Evolutionary conservation across 1,284 basidiomycete genomes (phyloP), one percentile per base, ranked within the genome.

Genomic region (Sparassis latifolia): DNA sequence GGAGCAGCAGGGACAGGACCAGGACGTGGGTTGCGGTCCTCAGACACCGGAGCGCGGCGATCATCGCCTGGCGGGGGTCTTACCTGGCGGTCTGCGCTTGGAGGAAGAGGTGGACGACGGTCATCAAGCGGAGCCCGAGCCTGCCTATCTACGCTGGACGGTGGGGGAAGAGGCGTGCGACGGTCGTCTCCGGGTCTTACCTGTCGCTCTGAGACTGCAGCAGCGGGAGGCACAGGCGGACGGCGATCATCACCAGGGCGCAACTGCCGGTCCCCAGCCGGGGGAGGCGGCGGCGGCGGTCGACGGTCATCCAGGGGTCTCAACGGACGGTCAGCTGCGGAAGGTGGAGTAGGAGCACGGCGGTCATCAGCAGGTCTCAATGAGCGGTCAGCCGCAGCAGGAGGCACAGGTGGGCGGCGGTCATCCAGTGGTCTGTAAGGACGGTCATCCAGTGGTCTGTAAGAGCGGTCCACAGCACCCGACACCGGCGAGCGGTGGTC

Each of bases 241-340:
- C 48, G 47, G 10, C 43, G 44, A 47, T 35, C 37, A 32, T 46
- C 53, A 33, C 50, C 47, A n/a, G 32, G 29, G 10, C 27, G 20
- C 5, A 20, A 5, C 29, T 44, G 43, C 5, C 43, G 10, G 20
- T 44, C 43, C 20, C 12, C 44, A 10, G 30, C 28, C 6, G 30
- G 42, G 5, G 52, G 38, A 7, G 48, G 31, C 7, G 33, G 51
- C 3, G 41, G 40, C 4, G 47, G 49, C 1, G 48, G 44, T 27
- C 57, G 56, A 12, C 53, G 56, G n/a, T 58, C 56, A 27, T 60
- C 60, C 9, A 35, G 35, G 39, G 52, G 51, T 33, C 55, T 52
- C 10, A 47, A 32, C 37, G 51, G 38, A 29, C 55, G 56, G 37
- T 59, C 60, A 33, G 28, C 37, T 29, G 51, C 5, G 39, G 44